Conservation (phyloP, 306 rosid genomes). For the Medicago arabica region DNA sequence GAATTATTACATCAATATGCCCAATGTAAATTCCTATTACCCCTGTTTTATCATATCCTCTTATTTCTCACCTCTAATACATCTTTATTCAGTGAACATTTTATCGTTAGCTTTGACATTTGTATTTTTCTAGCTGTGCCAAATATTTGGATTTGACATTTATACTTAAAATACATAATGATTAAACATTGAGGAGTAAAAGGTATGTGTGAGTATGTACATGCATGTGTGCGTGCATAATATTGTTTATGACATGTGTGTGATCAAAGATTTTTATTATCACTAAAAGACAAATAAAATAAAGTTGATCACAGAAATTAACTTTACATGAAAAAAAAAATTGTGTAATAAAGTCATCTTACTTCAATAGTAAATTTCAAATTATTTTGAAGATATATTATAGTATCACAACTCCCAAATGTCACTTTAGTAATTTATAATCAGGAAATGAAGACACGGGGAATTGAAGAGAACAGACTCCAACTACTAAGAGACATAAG, state of each 20-base stretch:
- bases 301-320: neutral
- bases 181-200: neutral
- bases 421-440: neutral
- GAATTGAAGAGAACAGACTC: conserved; percentile 47
- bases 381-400: conserved; percentile 6
- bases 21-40: conserved; percentile 45
- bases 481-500: conserved; percentile 52
- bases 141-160: neutral
- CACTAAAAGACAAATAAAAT: neutral
- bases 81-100: neutral
- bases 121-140: conserved; percentile 5
- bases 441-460: conserved; percentile 61
- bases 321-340: neutral
- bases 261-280: neutral
- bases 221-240: too few relatives aligned
- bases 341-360: neutral
- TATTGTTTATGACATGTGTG: neutral
- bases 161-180: neutral
- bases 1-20: conserved; percentile 56
- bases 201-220: neutral
- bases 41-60: conserved; percentile 10
- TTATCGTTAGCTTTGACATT: conserved; percentile 18
- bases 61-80: neutral
- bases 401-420: conserved; percentile 4
- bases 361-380: neutral